Evolutionary conservation across 495 filamentous ascomycete genomes (phyloP), one percentile per base, ranked within the genome.

Genomic region (Lepidopterella palustris): DNA sequence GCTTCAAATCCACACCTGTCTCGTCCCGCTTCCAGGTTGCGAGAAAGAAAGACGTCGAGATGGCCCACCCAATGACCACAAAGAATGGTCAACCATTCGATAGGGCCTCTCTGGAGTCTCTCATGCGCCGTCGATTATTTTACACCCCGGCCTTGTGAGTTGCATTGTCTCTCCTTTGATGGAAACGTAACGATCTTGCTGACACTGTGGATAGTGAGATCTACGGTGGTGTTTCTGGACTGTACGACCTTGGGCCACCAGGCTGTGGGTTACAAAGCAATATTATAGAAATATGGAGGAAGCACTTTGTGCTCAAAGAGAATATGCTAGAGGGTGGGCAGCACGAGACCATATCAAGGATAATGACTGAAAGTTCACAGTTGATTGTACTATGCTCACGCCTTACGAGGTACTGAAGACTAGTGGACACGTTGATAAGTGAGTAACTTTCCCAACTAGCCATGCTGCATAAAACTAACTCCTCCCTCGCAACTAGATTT

Each of bases 381-480:
- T 77, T 20, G 75, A 76, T 57, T 75, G 72, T 63, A 70, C 75
- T 9, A 72, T 72, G 62, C 58, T 78, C 23, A 77, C 75, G 54
- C 93, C 93, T 23, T 80, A 90, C 60, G 88, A 92, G 40, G 89
- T 97, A 10, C 79, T 98, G 47, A 96, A 97, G 82, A 97, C 93
- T 24, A 90, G 85, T 70, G 93, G 95, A 59, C 93, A 98, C 74
- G 93, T 97, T 53, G 93, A 97, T 64, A 95, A 95, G n/a, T n/a
- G n/a, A n/a, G n/a, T n/a, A n/a, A n/a, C n/a, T n/a, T n/a, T n/a
- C n/a, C n/a, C n/a, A n/a, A n/a, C n/a, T n/a, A n/a, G n/a, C n/a
- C n/a, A n/a, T n/a, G n/a, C n/a, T n/a, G n/a, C n/a, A n/a, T n/a
- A n/a, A n/a, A n/a, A n/a, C n/a, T n/a, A n/a, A n/a, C n/a, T n/a